phyloP scores from a whole-genome alignment of 106 monocot genomes.

The Apostasia shenzhenica region DNA sequence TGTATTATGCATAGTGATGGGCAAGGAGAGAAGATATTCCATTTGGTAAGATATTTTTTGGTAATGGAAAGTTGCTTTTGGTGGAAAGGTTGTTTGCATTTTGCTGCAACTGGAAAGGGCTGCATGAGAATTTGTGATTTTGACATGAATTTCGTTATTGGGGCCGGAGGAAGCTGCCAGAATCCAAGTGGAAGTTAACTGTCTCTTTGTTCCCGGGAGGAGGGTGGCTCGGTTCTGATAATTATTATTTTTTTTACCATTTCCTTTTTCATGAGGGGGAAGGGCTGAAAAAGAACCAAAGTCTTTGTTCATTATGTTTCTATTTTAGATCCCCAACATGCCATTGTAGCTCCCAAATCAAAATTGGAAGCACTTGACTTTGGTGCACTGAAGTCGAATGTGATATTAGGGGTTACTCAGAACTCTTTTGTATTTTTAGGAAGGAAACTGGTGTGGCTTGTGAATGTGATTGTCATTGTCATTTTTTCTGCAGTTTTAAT shows the following conservation, averaged over 20 bases:
- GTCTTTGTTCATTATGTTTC: neutral
- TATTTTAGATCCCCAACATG: neutral
- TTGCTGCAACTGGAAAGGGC: neutral
- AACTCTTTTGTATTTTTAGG: no score
- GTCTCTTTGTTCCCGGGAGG: slow-evolving; percentile 8
- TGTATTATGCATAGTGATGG: slow-evolving; percentile 41
- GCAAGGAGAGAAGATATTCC: no score
- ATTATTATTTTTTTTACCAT: neutral
- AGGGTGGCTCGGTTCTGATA: slow-evolving; percentile 6
- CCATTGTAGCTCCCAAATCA: neutral
- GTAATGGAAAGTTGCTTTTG: no score
- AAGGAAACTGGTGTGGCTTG: no score
- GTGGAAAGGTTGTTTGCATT: neutral
- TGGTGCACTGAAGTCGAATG: no score
- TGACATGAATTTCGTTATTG: neutral
- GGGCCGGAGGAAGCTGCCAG: slow-evolving; percentile 1
- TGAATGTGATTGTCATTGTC: no score
- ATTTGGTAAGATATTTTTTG: neutral
- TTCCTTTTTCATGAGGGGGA: neutral
- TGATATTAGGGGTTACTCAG: no score
- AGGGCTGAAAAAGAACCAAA: neutral
- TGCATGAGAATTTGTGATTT: neutral
- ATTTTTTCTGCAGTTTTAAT: no score
- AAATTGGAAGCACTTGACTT: neutral
- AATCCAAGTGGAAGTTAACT: slow-evolving; percentile 6